Evolutionary conservation across 768 basidiomycete genomes (phyloP).

Genomic region (Tylopilus sp.): DNA sequence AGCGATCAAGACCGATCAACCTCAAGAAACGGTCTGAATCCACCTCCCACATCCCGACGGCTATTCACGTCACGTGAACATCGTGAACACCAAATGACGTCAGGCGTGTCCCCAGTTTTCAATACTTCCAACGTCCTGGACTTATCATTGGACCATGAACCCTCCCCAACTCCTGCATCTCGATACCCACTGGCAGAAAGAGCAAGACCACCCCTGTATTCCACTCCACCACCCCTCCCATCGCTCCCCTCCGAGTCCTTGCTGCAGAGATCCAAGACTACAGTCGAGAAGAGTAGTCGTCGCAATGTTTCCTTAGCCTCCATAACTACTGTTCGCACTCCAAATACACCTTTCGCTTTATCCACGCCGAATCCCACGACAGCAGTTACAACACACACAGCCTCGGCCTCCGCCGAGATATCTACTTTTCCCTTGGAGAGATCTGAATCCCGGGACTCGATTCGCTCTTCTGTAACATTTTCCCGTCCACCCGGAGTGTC

Average conservation of each 20-base stretch:
- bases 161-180: conserved; percentile 44
- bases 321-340: conserved; percentile 43
- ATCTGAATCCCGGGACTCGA: conserved; percentile 45
- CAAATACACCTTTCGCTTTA: conserved; percentile 41
- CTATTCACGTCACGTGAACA: conserved; percentile 58
- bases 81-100: conserved; percentile 37
- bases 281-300: conserved; percentile 29
- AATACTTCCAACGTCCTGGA: conserved; percentile 28
- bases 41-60: conserved; percentile 43
- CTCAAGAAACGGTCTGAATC: conserved; percentile 19
- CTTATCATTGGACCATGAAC: conserved; percentile 36
- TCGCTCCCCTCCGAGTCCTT: conserved; percentile 57
- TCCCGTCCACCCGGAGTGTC: conserved; percentile 58
- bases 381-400: conserved; percentile 62
- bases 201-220: conserved; percentile 42
- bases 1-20: conserved; percentile 26
- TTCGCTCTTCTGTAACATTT: conserved; percentile 54
- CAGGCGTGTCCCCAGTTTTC: conserved; percentile 12
- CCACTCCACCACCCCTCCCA: conserved; percentile 58
- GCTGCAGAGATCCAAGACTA: conserved; percentile 22
- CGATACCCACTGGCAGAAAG: conserved; percentile 38
- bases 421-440: conserved; percentile 36
- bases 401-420: conserved; percentile 43
- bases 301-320: conserved; percentile 45
- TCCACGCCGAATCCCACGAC: conserved; percentile 62